A percentile compares a stretch with the other conserved stretches of the same genome.
Evolutionary conservation across 192 early-diverging fungal species (phyloP).

Genomic region (Coemansia sp.): DNA sequence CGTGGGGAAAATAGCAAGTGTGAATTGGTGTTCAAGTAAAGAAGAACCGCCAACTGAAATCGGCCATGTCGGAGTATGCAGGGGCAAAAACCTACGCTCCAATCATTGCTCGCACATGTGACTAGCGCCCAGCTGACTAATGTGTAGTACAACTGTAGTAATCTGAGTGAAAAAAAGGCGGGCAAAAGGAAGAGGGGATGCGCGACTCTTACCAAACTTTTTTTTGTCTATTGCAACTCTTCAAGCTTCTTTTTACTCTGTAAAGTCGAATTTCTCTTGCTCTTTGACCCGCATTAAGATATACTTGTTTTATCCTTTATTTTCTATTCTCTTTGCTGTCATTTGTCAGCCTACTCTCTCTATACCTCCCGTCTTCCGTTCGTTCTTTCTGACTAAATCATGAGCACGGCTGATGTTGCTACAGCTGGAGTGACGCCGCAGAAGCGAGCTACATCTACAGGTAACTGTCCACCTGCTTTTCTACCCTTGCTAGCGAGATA

Average conservation of each 20-base stretch:
- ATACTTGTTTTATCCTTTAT: not conserved
- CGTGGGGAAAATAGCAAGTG: not conserved
- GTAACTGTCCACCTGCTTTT: constrained; percentile 5
- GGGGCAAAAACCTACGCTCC: not conserved
- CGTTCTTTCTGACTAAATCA: not conserved
- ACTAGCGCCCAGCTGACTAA: constrained; percentile 1
- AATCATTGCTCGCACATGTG: constrained; percentile 5
- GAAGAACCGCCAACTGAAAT: not conserved
- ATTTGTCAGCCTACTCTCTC: not conserved
- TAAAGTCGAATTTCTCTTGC: not conserved
- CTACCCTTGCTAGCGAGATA: not conserved
- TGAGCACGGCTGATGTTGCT: constrained; percentile 27
- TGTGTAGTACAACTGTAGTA: not conserved
- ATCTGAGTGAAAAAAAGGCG: too few species aligned
- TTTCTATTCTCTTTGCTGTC: not conserved
- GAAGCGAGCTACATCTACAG: constrained; percentile 21
- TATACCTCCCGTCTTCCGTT: not conserved
- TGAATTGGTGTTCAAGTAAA: not conserved
- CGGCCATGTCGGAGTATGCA: not conserved
- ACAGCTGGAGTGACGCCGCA: constrained; percentile 17
- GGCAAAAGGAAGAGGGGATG: constrained; percentile 1
- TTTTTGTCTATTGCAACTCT: not conserved
- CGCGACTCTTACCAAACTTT: not conserved
- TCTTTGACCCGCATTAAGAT: not conserved
- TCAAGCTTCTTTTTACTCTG: not conserved